Base-by-base conservation (phyloP, 768 basidiomycete species). In the Lactarius psammicola region DNA sequence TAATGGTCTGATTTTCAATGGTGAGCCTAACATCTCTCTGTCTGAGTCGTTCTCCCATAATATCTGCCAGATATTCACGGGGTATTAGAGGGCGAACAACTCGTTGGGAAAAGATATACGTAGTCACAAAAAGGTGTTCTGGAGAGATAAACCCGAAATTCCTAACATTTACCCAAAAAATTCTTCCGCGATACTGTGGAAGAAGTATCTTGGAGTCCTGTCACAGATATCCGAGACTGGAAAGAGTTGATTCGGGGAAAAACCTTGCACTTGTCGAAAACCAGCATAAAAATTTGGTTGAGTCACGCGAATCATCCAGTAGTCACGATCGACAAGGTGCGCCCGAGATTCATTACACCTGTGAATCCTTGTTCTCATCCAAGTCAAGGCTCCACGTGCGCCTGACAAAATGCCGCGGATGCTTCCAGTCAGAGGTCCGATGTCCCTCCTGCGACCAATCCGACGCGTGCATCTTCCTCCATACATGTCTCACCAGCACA, bases 191-290 rank as follows among this genome's bases (percentile, higher is more conserved):
- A 30, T 20, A 9, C n/a, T 5, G 11, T 3, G 23, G 23, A 10
- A 49, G 23, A 9, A 3, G 17, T n/a, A 1, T 20, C 20, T 34
- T 60, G 59, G 59, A 34, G 15, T 4, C 36, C n/a, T n/a, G 36
- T 57, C 17, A n/a, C 57, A 30, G 10, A 30, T 59, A 28, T 59
- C 38, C 46, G 18, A 33, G 44, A 33, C 17, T 60, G 59, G 59
- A 60, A 26, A 17, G 33, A 4, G 30, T 23, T 56, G 55, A 20
- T 56, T 20, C 54, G 7, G 17, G 10, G 23, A 34, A 51, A 13
- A 26, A 51, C 23, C 26, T 23, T 51, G 6, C 49, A 23, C 23
- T 51, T 13, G 26, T 26, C 49, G 26, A 26, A 8, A 26, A 26
- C 6, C 5, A 51, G 49, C 6, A 26, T 51, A 26, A 51, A 7